Conservation (phyloP, 129 eudicot genomes). For the Centella asiatica region DNA sequence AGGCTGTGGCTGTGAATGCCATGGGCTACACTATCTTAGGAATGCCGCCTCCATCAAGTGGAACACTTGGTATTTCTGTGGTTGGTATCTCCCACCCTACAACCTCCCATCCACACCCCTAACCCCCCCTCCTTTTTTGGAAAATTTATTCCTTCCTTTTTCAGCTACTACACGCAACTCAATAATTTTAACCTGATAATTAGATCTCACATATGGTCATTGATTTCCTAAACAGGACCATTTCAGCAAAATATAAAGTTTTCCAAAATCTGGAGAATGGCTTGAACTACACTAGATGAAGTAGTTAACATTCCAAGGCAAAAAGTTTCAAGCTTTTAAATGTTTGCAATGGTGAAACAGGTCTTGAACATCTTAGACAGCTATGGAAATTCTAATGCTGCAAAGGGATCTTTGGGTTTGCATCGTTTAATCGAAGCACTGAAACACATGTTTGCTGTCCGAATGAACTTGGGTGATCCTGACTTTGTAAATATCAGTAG, state of each 20-base stretch:
- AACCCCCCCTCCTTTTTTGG: too few species aligned
- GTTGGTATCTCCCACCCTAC: conserved; percentile 41
- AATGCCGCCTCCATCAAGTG: conserved; percentile 98
- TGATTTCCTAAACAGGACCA: too few species aligned
- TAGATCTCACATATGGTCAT: too few species aligned
- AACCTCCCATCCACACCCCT: too few species aligned
- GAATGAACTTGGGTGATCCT: conserved; percentile 94
- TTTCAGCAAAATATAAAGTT: too few species aligned
- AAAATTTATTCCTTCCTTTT: too few species aligned
- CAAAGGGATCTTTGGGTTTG: conserved; percentile 63
- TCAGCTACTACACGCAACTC: background rate
- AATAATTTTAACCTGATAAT: background rate
- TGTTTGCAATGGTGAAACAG: conserved; percentile 28
- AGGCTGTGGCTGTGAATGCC: conserved; percentile 51
- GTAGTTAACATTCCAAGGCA: too few species aligned
- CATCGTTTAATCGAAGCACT: conserved; percentile 82
- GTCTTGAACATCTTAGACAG: conserved; percentile 60
- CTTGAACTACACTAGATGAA: too few species aligned
- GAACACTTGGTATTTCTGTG: conserved; percentile 81
- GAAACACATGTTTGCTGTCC: conserved; percentile 85
- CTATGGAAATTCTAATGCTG: conserved; percentile 49
- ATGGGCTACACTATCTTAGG: conserved; percentile 81
- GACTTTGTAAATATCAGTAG: conserved; percentile 47
- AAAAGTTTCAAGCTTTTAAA: too few species aligned
- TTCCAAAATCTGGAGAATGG: too few species aligned